Evolutionary conservation across 768 basidiomycete species (phyloP).

Genomic region (Exsudoporus frostii): DNA sequence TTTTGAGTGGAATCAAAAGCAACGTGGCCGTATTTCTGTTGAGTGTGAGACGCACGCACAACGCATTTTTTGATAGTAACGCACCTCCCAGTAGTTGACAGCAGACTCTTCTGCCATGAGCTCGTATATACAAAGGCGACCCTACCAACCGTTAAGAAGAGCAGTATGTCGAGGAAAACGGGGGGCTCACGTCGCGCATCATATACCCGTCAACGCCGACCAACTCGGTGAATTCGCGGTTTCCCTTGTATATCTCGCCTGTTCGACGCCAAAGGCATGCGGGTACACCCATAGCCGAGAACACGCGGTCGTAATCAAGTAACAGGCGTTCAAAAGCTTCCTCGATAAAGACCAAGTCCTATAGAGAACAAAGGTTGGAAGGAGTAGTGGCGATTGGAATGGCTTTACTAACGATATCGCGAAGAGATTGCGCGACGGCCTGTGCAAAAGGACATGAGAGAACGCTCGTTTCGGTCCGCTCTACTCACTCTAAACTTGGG

Average conservation of each 20-base stretch:
- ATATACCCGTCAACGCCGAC: conserved; percentile 84
- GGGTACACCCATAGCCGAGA: conserved; percentile 94
- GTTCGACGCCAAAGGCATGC: conserved; percentile 96
- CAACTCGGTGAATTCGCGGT: conserved; percentile 91
- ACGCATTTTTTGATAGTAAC: conserved; percentile 11
- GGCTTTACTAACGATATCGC: conserved; percentile 59
- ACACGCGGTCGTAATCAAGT: conserved; percentile 92
- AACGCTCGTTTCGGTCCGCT: background rate
- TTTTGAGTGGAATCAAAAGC: conserved; percentile 92
- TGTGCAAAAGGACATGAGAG: conserved; percentile 19
- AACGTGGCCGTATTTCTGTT: conserved; percentile 92
- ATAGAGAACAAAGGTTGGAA: background rate
- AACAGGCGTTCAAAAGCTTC: conserved; percentile 95
- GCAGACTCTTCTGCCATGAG: conserved; percentile 97
- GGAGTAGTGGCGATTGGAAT: background rate
- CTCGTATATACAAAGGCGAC: conserved; percentile 94
- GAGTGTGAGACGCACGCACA: background rate
- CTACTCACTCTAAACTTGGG: conserved; percentile 76
- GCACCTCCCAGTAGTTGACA: conserved; percentile 96
- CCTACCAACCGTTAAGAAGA: conserved; percentile 39
- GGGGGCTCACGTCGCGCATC: conserved; percentile 73
- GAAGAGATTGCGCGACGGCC: conserved; percentile 82
- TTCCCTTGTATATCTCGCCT: conserved; percentile 98
- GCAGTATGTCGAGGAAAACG: background rate
- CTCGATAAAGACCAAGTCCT: conserved; percentile 97